These are phyloP conservation scores for Scytalidium sp. DNA, from an alignment of 2,329 filamentous ascomycete genomes.

Conservation along the genomic window DNA sequence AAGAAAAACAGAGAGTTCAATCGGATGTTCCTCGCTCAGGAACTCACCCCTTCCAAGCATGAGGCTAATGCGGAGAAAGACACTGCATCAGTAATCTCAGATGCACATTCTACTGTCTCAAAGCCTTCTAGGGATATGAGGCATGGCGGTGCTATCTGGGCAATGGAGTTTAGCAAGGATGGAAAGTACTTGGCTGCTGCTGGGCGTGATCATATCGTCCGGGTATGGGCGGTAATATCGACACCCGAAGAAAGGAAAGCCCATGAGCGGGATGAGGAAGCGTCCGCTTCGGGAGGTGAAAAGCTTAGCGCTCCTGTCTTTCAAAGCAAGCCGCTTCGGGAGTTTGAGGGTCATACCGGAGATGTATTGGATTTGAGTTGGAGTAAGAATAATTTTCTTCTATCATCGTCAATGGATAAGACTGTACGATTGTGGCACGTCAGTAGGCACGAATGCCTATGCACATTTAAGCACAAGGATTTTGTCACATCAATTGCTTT, in stretches of 20 bases:
- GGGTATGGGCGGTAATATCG: constrained; percentile 86
- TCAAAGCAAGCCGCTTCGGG: constrained; percentile 69
- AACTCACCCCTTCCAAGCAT: constrained; percentile 64
- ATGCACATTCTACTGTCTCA: constrained; percentile 24
- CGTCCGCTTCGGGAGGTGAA: constrained; percentile 48
- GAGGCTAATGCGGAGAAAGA: constrained; percentile 26
- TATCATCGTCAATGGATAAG: constrained; percentile 98
- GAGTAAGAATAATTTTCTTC: constrained; percentile 98
- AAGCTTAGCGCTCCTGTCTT: constrained; percentile 90
- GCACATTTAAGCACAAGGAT: constrained; percentile 91
- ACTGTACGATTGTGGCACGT: constrained; percentile 94
- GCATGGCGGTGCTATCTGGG: constrained; percentile 75
- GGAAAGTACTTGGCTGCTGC: constrained; percentile 89
- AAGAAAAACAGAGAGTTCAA: constrained; percentile 83
- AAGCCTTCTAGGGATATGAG: constrained; percentile 17
- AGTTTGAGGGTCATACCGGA: constrained; percentile 80
- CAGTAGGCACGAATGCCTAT: constrained; percentile 79
- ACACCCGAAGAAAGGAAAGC: constrained; percentile 73
- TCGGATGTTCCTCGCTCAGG: constrained; percentile 86
- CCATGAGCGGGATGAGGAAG: constrained; percentile 69
- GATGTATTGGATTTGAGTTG: constrained; percentile 91
- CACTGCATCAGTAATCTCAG: constrained; percentile 17
- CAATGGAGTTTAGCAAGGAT: constrained; percentile 88
- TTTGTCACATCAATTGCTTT: constrained; percentile 95
- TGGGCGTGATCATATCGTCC: constrained; percentile 80